Evolutionary conservation across 192 early-diverging fungal genomes (phyloP).

Genomic region (Coemansia sp.): DNA sequence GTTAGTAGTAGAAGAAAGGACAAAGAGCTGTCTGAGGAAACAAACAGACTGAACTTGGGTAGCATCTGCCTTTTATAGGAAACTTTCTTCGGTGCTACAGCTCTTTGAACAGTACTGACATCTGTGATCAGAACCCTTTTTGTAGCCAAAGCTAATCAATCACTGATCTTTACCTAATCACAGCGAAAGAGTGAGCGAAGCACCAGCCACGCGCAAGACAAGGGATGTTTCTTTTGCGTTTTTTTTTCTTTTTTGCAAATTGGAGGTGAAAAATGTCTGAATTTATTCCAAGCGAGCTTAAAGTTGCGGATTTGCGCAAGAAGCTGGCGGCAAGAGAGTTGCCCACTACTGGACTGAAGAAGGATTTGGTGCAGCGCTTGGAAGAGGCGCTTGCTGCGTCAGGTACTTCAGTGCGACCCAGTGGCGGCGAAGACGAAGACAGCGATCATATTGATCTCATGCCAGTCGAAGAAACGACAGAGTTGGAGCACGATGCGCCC

Average conservation of each 20-base stretch:
- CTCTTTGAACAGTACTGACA: neutral
- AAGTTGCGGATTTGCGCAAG: constrained; percentile 61
- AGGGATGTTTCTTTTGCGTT: neutral
- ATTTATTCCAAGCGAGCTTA: constrained; percentile 54
- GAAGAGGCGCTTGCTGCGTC: constrained; percentile 51
- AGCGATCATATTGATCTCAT: constrained; percentile 24
- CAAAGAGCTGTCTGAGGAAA: neutral
- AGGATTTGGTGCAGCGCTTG: constrained; percentile 62
- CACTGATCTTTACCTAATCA: neutral
- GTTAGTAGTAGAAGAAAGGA: neutral
- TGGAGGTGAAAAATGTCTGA: constrained; percentile 15
- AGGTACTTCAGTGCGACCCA: neutral
- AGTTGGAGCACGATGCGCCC: neutral
- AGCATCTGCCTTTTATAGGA: neutral
- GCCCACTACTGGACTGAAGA: constrained; percentile 63
- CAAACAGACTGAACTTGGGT: neutral
- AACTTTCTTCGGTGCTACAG: neutral
- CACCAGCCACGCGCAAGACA: neutral
- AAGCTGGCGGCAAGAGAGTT: constrained; percentile 57
- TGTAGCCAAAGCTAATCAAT: too few species aligned
- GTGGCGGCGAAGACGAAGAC: neutral
- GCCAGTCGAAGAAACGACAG: constrained; percentile 20
- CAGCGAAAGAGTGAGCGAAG: neutral
- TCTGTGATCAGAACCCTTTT: neutral
- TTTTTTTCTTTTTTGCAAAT: constrained; percentile 3